Conservation (phyloP, 305 asterid genomes). For the Fraxinus nigra region DNA sequence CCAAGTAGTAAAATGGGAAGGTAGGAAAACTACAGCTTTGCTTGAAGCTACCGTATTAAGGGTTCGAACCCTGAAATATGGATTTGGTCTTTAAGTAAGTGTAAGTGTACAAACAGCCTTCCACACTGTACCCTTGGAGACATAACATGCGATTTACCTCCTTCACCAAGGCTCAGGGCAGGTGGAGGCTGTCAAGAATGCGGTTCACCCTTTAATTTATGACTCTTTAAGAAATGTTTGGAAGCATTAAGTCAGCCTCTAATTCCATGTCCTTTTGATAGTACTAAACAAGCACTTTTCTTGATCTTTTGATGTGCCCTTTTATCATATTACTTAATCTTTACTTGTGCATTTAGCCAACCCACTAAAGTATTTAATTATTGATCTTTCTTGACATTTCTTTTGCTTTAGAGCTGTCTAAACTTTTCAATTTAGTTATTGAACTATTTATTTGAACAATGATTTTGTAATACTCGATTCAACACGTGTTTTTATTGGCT, state of each 20-base stretch:
- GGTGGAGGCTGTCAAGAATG: too few relatives aligned
- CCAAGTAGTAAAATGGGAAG: too few relatives aligned
- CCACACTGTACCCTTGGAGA: too few relatives aligned
- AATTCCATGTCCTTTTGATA: neutral
- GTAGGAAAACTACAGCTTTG: too few relatives aligned
- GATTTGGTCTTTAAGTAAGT: too few relatives aligned
- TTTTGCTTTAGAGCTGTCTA: neutral
- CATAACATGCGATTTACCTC: too few relatives aligned
- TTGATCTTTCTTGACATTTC: neutral
- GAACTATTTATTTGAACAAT: neutral
- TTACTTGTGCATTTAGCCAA: conserved; percentile 18
- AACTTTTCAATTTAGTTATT: conserved; percentile 1
- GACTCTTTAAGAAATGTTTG: neutral
- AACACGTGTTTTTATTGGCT: neutral
- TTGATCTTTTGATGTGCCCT: conserved; percentile 15
- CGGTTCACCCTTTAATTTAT: neutral
- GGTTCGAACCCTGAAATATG: too few relatives aligned
- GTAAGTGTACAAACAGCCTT: too few relatives aligned
- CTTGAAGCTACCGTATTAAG: too few relatives aligned
- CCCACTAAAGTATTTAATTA: conserved; percentile 15
- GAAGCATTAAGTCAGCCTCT: neutral
- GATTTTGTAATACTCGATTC: neutral
- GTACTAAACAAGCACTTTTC: neutral
- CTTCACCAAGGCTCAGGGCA: too few relatives aligned
- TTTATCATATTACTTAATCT: conserved; percentile 30